Evolutionary conservation across 331 rosid species (phyloP).

Genomic region (Cydonia oblonga): DNA sequence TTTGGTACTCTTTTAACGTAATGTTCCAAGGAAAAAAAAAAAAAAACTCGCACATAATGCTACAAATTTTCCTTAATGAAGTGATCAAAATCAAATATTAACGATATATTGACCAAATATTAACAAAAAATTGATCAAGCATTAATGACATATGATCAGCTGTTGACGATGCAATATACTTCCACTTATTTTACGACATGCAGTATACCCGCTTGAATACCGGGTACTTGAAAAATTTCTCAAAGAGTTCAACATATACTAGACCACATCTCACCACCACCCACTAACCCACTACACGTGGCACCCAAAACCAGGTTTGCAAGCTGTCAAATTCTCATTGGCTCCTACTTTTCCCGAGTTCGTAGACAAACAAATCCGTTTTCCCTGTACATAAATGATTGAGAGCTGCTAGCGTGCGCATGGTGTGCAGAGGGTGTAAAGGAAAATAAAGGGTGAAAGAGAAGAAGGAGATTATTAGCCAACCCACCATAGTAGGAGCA

Average conservation of each 20-base stretch:
- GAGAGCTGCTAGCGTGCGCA: constrained; percentile 26
- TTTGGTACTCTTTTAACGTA: too few relatives aligned
- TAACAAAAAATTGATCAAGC: too few relatives aligned
- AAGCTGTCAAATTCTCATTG: neutral
- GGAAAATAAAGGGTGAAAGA: neutral
- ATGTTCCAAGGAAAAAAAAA: too few relatives aligned
- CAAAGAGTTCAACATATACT: neutral
- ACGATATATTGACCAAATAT: too few relatives aligned
- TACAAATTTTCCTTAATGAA: too few relatives aligned
- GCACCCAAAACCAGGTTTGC: neutral
- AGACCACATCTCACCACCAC: neutral
- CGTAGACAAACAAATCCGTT: too few relatives aligned
- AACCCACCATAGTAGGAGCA: constrained; percentile 28
- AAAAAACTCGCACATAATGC: too few relatives aligned
- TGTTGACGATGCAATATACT: too few relatives aligned
- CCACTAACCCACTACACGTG: neutral
- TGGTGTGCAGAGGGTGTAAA: neutral
- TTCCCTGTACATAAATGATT: neutral
- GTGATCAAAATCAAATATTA: too few relatives aligned
- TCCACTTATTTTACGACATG: too few relatives aligned
- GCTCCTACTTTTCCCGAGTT: neutral
- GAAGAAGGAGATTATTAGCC: neutral
- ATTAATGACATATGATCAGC: too few relatives aligned
- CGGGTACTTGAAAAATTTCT: neutral
- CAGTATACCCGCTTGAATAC: too few relatives aligned